phyloP scores from a whole-genome alignment of 2,329 filamentous ascomycete species.

The Trichoderma cornu-damae region DNA sequence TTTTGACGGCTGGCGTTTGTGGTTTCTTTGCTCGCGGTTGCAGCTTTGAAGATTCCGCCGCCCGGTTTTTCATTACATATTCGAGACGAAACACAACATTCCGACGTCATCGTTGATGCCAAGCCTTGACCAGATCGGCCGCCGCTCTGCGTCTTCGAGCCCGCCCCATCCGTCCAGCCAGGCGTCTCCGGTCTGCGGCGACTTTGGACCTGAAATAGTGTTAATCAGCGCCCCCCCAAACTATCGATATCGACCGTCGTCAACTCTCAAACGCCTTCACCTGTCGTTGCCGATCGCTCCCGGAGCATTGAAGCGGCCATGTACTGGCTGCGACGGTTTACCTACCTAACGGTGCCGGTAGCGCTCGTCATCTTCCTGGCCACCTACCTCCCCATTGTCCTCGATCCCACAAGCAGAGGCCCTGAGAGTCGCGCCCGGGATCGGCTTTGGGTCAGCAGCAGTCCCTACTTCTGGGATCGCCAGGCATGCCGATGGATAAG shows the following conservation, averaged over 20 bases:
- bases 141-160: not conserved
- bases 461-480: conserved; percentile 67
- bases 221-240: not conserved
- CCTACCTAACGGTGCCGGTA: conserved; percentile 37
- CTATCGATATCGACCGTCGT: not conserved
- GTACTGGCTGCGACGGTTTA: conserved; percentile 44
- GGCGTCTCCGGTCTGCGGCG: not conserved
- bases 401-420: conserved; percentile 60
- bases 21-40: not conserved
- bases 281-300: conserved; percentile 1
- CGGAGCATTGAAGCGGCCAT: conserved; percentile 29
- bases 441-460: conserved; percentile 62
- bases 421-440: conserved; percentile 59
- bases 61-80: not conserved
- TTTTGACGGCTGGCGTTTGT: not conserved
- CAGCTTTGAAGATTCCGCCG: not conserved
- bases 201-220: not conserved
- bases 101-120: not conserved
- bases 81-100: not conserved
- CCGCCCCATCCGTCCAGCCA: not conserved
- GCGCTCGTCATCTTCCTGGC: conserved; percentile 44
- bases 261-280: not conserved
- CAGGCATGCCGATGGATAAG: conserved; percentile 75
- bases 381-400: conserved; percentile 47
- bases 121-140: not conserved